Base-by-base conservation (phyloP, 768 basidiomycete genomes). In the Lactarius indigo region DNA sequence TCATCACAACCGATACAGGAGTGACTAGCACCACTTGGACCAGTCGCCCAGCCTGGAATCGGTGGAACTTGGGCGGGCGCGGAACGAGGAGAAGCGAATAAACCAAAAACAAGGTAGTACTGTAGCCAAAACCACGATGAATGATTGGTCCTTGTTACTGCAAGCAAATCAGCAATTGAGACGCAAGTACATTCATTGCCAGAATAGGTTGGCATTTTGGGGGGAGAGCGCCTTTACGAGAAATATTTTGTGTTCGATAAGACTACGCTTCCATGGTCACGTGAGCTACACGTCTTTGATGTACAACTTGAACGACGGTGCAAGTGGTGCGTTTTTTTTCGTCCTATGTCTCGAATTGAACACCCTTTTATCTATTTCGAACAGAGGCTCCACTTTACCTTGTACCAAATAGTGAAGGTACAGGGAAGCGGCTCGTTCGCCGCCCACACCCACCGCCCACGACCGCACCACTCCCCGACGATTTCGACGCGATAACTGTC, bases 371-470 rank as follows among this genome's bases (percentile, higher is more conserved):
- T 42, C n/a, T 15, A 5, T n/a, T 37, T 12, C 26, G 13, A 30
- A 44, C 39, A 71, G 70, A 70, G 55, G 69, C 31, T 9, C 61
- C 70, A 1, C 65, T 71, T 6, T 80, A 81, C 66, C 75, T 80
- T 59, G 78, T 81, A 23, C 74, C 80, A n/a, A 76, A 79, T 65
- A 77, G 73, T 66, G 71, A 77, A 37, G 79, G 77, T 23, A 73
- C 72, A 1, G 78, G 76, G 39, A 80, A 80, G 68, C 75, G 74
- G 4, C 72, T 78, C 63, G 72, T 79, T 23, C 76, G 76, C 59
- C 78, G 79, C 30, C 79, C 77, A 30, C 77, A 74, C 39, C 75
- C 79, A 18, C 78, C 81, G 0, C 76, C 76, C 7, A 78, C 79
- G 31, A 79, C 78, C n/a, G 68, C 76, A 26, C 78, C 79, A 15